These are phyloP conservation scores for Teratosphaeria epicoccoides DNA, from an alignment of 2,329 filamentous ascomycete genomes.

Conservation along the genomic window DNA sequence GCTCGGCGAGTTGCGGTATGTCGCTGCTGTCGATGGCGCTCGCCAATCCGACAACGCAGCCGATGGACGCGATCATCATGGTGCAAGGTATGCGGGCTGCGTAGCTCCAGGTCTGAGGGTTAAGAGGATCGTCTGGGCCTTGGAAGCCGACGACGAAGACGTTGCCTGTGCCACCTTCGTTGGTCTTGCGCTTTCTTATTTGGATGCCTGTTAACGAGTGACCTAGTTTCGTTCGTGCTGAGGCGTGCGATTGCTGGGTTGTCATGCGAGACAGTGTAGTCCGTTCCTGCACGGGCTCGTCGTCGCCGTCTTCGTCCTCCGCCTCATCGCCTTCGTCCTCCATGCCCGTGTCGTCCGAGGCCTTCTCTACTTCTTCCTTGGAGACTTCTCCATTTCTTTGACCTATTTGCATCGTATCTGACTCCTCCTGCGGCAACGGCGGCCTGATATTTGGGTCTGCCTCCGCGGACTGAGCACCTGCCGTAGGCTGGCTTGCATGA, in stretches of 20 bases:
- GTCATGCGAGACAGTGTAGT: slow-evolving; percentile 19
- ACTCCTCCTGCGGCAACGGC: slow-evolving; percentile 3
- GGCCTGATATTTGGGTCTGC: slow-evolving; percentile 2
- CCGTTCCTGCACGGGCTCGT: slow-evolving; percentile 10
- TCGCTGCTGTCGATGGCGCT: slow-evolving; percentile 45
- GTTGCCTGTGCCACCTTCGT: slow-evolving; percentile 27
- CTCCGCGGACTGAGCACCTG: not conserved
- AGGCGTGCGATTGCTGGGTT: slow-evolving; percentile 22
- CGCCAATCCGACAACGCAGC: slow-evolving; percentile 41
- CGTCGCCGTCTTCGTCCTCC: slow-evolving; percentile 17
- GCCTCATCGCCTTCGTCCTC: slow-evolving; percentile 12
- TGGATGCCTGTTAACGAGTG: slow-evolving; percentile 28
- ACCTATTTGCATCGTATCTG: slow-evolving; percentile 3
- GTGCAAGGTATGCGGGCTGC: slow-evolving; percentile 24
- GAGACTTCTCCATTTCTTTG: not conserved
- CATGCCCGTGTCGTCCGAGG: slow-evolving; percentile 3
- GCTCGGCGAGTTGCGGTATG: slow-evolving; percentile 33
- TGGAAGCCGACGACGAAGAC: slow-evolving; percentile 32
- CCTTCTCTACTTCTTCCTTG: slow-evolving; percentile 2
- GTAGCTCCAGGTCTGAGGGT: slow-evolving; percentile 29
- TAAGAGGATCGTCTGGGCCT: slow-evolving; percentile 25
- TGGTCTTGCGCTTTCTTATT: slow-evolving; percentile 25
- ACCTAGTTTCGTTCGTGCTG: slow-evolving; percentile 21
- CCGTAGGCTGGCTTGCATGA: not conserved
- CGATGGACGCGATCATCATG: slow-evolving; percentile 32